A percentile compares a stretch with the other conserved stretches of the same genome.
phyloP scores from a whole-genome alignment of 257 asterid genomes.

The Rhazya stricta region DNA sequence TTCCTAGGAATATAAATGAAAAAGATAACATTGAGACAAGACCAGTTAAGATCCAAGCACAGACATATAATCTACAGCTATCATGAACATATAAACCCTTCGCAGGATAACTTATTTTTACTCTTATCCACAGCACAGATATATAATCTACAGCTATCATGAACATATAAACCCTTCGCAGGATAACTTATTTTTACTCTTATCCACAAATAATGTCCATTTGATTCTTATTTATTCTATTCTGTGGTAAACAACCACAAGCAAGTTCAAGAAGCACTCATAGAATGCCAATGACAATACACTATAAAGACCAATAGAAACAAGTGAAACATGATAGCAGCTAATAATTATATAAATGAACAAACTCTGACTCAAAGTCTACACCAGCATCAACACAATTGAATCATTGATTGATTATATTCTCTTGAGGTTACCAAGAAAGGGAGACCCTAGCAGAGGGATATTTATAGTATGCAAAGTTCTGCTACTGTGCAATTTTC shows the following conservation, averaged over 20 bases:
- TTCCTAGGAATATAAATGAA: conserved; percentile 48
- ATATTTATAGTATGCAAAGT: neutral
- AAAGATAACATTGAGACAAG: conserved; percentile 1
- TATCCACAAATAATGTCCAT: neutral
- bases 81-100: neutral
- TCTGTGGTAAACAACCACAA: neutral
- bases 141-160: no score
- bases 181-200: neutral
- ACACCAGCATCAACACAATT: neutral
- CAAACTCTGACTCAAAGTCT: neutral
- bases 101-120: neutral
- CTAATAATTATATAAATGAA: neutral
- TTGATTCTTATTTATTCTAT: neutral
- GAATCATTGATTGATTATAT: neutral
- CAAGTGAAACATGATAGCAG: neutral
- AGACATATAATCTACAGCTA: no score
- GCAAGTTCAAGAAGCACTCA: neutral
- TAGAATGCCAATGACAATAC: neutral
- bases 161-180: neutral
- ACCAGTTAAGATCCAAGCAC: neutral
- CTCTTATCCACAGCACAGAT: no score
- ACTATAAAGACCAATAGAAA: neutral
- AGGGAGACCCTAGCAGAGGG: neutral
- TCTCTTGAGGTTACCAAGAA: neutral
- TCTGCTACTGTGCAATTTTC: neutral